phyloP scores from a whole-genome alignment of 2,329 filamentous ascomycete species.

The Ilyonectria mors-panacis region DNA sequence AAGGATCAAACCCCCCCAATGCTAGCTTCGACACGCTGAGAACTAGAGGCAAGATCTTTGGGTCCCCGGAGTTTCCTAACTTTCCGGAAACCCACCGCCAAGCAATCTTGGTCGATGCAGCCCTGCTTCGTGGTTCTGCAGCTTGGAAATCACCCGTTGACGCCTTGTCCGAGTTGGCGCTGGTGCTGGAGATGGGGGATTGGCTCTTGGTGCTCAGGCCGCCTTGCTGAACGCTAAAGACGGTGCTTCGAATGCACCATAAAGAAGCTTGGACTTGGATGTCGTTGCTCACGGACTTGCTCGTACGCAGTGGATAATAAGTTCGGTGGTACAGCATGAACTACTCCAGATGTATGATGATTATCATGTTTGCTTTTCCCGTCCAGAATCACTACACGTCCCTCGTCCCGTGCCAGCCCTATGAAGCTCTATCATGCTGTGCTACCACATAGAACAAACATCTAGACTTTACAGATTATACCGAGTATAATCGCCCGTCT shows the following conservation, averaged over 20 bases:
- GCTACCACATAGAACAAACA: not conserved
- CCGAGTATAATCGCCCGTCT: not conserved
- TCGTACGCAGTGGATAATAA: not conserved
- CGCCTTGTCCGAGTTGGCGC: conserved; percentile 8
- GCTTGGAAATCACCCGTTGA: conserved; percentile 13
- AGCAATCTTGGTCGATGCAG: conserved; percentile 12
- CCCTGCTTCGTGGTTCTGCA: not conserved
- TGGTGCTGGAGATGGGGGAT: conserved; percentile 1
- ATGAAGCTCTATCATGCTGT: not conserved
- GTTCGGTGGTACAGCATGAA: not conserved
- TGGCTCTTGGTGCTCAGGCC: conserved; percentile 3
- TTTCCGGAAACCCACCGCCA: not conserved
- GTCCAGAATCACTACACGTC: not conserved
- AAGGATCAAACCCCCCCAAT: conserved; percentile 2
- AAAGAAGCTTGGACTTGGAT: conserved; percentile 24
- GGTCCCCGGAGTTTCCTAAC: not conserved
- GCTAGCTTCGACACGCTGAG: not conserved
- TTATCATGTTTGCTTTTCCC: not conserved
- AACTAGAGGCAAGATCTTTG: not conserved
- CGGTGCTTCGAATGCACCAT: conserved; percentile 5
- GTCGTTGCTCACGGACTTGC: conserved; percentile 1
- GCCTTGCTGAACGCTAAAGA: conserved; percentile 17
- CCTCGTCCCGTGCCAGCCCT: not conserved
- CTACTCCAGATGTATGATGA: not conserved
- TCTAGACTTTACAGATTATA: not conserved